These are phyloP conservation scores for Zalaria obscura DNA, from an alignment of 2,329 filamentous ascomycete species.

Conservation along the genomic window DNA sequence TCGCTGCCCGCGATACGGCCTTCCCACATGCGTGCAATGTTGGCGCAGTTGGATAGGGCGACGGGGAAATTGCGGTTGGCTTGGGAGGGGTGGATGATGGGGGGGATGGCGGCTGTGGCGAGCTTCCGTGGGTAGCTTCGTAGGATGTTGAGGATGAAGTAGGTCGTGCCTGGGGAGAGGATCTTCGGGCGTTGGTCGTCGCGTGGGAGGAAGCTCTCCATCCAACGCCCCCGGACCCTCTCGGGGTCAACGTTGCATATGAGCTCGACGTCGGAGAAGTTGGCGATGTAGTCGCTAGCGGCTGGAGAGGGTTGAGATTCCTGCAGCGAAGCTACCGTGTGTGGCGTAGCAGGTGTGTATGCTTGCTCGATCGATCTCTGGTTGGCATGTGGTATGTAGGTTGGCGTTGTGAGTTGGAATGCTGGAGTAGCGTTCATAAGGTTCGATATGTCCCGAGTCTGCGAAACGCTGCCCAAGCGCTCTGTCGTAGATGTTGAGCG, in stretches of 20 bases:
- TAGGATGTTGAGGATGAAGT: not conserved
- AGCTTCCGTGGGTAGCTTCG: not conserved
- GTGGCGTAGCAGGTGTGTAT: no score
- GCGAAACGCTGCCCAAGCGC: no score
- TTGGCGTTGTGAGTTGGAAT: no score
- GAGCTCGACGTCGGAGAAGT: not conserved
- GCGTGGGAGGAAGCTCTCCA: not conserved
- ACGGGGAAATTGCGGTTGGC: not conserved
- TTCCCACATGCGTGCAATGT: constrained; percentile 1
- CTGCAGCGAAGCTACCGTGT: no score
- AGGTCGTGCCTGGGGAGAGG: not conserved
- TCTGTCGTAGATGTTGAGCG: no score
- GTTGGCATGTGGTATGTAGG: no score
- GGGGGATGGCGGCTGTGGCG: not conserved
- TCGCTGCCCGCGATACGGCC: not conserved
- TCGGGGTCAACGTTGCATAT: not conserved
- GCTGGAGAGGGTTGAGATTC: no score
- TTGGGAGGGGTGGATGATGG: not conserved
- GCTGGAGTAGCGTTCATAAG: no score
- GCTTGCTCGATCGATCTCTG: no score
- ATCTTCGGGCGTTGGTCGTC: not conserved
- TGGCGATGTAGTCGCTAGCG: no score
- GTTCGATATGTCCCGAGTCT: no score
- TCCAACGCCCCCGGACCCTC: not conserved
- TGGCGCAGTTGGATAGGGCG: not conserved